Evolutionary conservation across 2,329 filamentous ascomycete genomes (phyloP).

Genomic region (Colletotrichum karsti): DNA sequence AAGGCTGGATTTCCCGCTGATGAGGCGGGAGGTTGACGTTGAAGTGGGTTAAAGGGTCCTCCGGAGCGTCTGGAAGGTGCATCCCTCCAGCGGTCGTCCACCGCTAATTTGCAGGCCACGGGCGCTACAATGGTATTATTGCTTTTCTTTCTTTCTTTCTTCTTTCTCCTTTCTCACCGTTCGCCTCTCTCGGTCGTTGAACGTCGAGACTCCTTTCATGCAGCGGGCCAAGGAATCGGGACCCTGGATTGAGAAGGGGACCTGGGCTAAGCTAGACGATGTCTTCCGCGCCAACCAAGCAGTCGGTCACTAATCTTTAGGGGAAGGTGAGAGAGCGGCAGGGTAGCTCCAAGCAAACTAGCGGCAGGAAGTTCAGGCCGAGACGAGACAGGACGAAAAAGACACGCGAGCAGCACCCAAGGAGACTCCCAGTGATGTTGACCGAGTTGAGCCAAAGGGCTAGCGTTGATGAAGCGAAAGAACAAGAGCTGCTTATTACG

Average conservation of each 20-base stretch:
- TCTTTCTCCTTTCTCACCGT: background rate
- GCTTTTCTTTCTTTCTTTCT: background rate
- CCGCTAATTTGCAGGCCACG: slow-evolving; percentile 19
- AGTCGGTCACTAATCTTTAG: background rate
- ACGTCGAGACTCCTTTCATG: background rate
- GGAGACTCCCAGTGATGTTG: slow-evolving; percentile 20
- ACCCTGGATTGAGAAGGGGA: background rate
- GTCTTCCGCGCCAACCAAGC: background rate
- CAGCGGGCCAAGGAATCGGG: background rate
- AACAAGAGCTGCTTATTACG: slow-evolving; percentile 10
- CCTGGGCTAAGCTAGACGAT: background rate
- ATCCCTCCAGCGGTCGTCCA: slow-evolving; percentile 10
- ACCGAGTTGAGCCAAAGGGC: background rate
- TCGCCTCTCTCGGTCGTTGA: background rate
- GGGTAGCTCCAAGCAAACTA: background rate
- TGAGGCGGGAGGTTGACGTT: slow-evolving; percentile 4
- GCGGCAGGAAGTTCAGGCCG: background rate
- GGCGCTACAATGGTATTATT: slow-evolving; percentile 6
- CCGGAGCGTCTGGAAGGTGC: slow-evolving; percentile 1
- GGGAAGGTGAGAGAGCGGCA: slow-evolving; percentile 2
- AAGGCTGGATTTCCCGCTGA: slow-evolving; percentile 12
- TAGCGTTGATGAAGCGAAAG: slow-evolving; percentile 3
- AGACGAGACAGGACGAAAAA: background rate
- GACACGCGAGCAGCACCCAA: slow-evolving; percentile 20
- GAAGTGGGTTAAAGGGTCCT: slow-evolving; percentile 16